A percentile compares a stretch with the other conserved stretches of the same genome.
Conservation (phyloP, 202 grass and related monocot species). For the Zoysia matrella region DNA sequence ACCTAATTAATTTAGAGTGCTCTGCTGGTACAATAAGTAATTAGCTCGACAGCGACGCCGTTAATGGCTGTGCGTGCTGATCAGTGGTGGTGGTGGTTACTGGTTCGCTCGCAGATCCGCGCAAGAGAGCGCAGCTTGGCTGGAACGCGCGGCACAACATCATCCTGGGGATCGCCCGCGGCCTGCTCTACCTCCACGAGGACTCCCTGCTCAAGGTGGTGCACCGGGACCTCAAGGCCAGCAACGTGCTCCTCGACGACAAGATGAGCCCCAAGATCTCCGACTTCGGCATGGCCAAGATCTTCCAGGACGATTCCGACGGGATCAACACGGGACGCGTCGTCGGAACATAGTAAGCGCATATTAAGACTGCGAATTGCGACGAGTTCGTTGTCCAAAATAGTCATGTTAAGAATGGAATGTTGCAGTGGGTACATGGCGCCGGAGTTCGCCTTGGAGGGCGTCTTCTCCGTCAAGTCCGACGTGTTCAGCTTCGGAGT, state of each 20-base stretch:
- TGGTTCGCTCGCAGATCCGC: constrained; percentile 17
- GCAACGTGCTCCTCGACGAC: constrained; percentile 76
- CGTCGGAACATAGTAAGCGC: constrained; percentile 69
- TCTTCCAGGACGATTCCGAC: constrained; percentile 66
- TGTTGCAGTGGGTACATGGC: constrained; percentile 86
- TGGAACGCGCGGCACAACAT: constrained; percentile 66
- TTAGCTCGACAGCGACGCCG: constrained; percentile 12
- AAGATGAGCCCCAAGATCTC: constrained; percentile 88
- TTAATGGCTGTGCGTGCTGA: neutral
- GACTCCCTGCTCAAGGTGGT: constrained; percentile 77
- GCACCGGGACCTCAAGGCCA: constrained; percentile 83
- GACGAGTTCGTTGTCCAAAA: too few relatives aligned
- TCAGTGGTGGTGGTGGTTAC: neutral
- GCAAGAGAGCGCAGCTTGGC: constrained; percentile 57
- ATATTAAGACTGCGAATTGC: too few relatives aligned
- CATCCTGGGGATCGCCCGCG: constrained; percentile 68
- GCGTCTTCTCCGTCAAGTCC: constrained; percentile 79
- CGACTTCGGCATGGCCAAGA: constrained; percentile 89
- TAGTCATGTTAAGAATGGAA: too few relatives aligned
- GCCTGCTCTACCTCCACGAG: constrained; percentile 84
- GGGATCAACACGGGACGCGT: constrained; percentile 61
- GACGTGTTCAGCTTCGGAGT: constrained; percentile 94
- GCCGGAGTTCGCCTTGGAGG: constrained; percentile 78
- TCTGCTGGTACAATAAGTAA: neutral
- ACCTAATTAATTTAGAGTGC: neutral